Conservation (phyloP, 306 rosid genomes). For the Oemleria cerasiformis region DNA sequence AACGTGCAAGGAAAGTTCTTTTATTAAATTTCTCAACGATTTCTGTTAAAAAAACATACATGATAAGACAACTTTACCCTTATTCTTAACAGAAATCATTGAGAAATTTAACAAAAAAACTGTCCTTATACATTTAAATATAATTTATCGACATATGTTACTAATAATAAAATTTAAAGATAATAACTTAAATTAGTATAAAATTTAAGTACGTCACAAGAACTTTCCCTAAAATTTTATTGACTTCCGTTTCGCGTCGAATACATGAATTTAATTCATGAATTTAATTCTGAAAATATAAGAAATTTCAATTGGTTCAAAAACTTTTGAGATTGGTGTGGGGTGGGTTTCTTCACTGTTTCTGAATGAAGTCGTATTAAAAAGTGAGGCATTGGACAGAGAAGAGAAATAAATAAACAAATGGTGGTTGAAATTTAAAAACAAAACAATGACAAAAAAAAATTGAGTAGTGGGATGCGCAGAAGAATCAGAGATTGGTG, state of each 20-base stretch:
- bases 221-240: neutral
- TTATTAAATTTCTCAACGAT: no score
- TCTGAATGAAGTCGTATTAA: neutral
- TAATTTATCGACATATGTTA: no score
- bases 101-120: no score
- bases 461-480: conserved; percentile 49
- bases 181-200: no score
- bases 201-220: neutral
- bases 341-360: neutral
- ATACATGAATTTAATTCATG: conserved; percentile 2
- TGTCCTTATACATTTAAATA: no score
- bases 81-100: no score
- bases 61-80: no score
- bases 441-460: conserved; percentile 24
- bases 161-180: no score
- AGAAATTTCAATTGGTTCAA: conserved; percentile 7
- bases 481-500: conserved; percentile 41
- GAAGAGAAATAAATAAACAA: neutral
- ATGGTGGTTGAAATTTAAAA: conserved; percentile 23
- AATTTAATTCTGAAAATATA: neutral
- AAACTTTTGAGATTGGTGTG: neutral
- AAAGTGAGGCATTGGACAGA: conserved; percentile 4
- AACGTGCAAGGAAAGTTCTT: no score
- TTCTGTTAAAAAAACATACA: no score
- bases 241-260: neutral